These are phyloP conservation scores for Fusarium tupiense DNA, from an alignment of 2,329 filamentous ascomycete species.

Conservation along the genomic window DNA sequence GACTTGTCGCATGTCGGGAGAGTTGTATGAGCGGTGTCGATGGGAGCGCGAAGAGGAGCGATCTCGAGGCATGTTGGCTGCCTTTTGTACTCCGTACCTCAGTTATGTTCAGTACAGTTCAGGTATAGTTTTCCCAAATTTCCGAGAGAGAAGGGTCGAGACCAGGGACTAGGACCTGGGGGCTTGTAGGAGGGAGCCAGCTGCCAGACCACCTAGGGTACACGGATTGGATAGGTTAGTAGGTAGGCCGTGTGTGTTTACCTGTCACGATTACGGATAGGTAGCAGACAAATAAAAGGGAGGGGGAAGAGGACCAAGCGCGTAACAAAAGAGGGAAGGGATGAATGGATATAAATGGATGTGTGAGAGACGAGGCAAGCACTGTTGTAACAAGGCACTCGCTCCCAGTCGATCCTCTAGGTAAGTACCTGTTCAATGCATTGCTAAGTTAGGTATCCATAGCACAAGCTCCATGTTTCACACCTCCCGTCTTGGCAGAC, in stretches of 20 bases:
- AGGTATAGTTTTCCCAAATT: not conserved
- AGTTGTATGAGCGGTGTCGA: constrained; percentile 25
- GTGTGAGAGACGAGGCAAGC: not conserved
- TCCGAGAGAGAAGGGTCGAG: constrained; percentile 1
- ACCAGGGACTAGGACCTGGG: not conserved
- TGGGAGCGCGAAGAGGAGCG: constrained; percentile 32
- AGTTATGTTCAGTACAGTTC: not conserved
- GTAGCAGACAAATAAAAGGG: not conserved
- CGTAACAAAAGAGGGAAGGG: not conserved
- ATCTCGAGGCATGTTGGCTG: constrained; percentile 24
- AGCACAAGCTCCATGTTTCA: not conserved
- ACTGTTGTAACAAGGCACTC: not conserved
- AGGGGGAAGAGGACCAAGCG: not conserved
- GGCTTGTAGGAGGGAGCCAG: not conserved
- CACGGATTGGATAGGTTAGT: not conserved
- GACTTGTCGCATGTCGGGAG: constrained; percentile 13
- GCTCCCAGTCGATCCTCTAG: not conserved
- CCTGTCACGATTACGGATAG: not conserved
- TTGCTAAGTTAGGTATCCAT: not conserved
- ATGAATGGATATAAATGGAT: not conserved
- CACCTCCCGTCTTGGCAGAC: not conserved
- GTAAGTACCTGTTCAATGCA: not conserved
- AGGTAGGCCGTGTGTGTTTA: not conserved
- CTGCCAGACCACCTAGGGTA: not conserved
- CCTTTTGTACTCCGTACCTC: not conserved